phyloP scores from a whole-genome alignment of 768 basidiomycete genomes.

The Boletus speciosus region DNA sequence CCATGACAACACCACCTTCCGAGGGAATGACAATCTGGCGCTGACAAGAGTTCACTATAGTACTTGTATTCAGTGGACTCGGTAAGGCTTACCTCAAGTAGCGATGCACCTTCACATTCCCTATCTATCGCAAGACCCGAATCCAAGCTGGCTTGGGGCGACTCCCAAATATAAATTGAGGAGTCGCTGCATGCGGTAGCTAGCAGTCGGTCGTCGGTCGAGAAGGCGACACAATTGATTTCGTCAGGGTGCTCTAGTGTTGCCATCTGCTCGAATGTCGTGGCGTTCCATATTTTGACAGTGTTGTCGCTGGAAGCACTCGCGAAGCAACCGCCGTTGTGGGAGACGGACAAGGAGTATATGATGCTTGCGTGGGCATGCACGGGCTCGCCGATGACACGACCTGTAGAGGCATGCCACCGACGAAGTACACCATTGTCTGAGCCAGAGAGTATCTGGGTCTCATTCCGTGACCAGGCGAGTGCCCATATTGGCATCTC shows the following conservation, averaged over 20 bases:
- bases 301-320: slow-evolving; percentile 30
- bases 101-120: slow-evolving; percentile 19
- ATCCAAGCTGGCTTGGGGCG: slow-evolving; percentile 27
- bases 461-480: slow-evolving; percentile 30
- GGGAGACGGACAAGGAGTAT: slow-evolving; percentile 26
- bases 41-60: slow-evolving; percentile 12
- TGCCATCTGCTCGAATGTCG: slow-evolving; percentile 25
- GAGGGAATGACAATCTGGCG: slow-evolving; percentile 1
- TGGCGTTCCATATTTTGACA: slow-evolving; percentile 30
- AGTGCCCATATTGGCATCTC: slow-evolving; percentile 27
- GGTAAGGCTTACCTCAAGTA: slow-evolving; percentile 24
- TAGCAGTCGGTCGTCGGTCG: slow-evolving; percentile 27
- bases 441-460: slow-evolving; percentile 26
- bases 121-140: slow-evolving; percentile 28
- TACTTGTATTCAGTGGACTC: not conserved
- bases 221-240: slow-evolving; percentile 31
- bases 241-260: slow-evolving; percentile 21
- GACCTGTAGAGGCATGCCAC: slow-evolving; percentile 23
- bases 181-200: slow-evolving; percentile 32
- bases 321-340: slow-evolving; percentile 25
- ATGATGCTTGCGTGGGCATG: slow-evolving; percentile 24
- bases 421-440: slow-evolving; percentile 22
- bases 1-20: not conserved
- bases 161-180: slow-evolving; percentile 30
- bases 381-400: slow-evolving; percentile 20